Conservation (phyloP, 2,329 filamentous ascomycete genomes). For the Alternaria triticina region DNA sequence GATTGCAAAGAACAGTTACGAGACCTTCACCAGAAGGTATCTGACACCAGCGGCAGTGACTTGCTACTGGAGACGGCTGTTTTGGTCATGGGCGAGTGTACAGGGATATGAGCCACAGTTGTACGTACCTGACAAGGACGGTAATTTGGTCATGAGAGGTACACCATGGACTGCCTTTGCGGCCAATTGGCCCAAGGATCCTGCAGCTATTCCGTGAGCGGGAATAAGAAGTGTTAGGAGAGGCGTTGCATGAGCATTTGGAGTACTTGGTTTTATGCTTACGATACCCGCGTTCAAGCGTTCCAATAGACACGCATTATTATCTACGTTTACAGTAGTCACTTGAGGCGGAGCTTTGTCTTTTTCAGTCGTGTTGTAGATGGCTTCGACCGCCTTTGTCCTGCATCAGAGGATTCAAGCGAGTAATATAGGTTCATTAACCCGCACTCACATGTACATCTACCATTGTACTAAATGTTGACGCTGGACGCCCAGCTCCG, state of each 20-base stretch:
- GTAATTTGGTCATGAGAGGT: constrained; percentile 37
- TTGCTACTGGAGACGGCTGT: constrained; percentile 43
- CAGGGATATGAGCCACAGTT: constrained; percentile 40
- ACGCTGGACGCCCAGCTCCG: background rate
- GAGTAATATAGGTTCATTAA: background rate
- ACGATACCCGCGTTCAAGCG: constrained; percentile 27
- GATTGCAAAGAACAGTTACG: constrained; percentile 40
- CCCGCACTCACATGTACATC: background rate
- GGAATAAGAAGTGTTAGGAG: constrained; percentile 1
- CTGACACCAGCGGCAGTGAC: constrained; percentile 43
- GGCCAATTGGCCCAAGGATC: constrained; percentile 43
- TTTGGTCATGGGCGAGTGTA: constrained; percentile 38
- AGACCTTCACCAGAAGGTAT: constrained; percentile 40
- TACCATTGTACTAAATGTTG: background rate
- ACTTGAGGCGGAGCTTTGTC: background rate
- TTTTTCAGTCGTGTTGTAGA: background rate
- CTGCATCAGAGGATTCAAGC: background rate
- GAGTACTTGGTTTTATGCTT: constrained; percentile 14
- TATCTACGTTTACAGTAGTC: background rate
- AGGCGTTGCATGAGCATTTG: constrained; percentile 20
- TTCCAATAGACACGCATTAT: constrained; percentile 6
- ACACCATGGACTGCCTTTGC: constrained; percentile 45
- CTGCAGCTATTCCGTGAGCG: constrained; percentile 35
- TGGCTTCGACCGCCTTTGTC: background rate
- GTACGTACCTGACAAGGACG: constrained; percentile 31